Conservation (phyloP, 1,284 basidiomycete species). For the Moniliophthora roreri region DNA sequence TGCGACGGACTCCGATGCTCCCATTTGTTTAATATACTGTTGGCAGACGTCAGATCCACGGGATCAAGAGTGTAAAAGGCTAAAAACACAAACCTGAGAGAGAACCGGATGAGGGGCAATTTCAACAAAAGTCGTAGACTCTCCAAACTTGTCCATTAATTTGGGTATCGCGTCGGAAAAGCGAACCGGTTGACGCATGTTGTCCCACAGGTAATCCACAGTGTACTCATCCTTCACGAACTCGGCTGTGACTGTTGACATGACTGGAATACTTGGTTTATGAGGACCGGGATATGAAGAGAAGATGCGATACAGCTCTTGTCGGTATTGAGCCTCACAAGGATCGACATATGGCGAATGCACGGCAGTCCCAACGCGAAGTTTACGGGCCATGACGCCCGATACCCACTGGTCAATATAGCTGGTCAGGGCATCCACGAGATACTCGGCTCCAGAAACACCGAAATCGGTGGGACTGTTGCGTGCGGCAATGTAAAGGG, state of each 20-base stretch:
- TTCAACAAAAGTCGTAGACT: constrained; percentile 6
- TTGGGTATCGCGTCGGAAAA: not conserved
- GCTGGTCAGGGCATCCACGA: not conserved
- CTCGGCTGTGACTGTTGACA: constrained; percentile 9
- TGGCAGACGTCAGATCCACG: too few relatives aligned
- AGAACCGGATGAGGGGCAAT: constrained; percentile 10
- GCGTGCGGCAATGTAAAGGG: not conserved
- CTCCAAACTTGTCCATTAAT: not conserved
- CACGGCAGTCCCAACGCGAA: constrained; percentile 2
- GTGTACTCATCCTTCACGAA: not conserved
- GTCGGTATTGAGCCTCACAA: constrained; percentile 1
- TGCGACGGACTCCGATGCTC: not conserved
- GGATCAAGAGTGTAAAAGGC: too few relatives aligned
- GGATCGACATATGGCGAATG: constrained; percentile 3
- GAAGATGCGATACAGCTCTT: constrained; percentile 3
- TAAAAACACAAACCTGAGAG: not conserved
- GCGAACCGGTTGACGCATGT: constrained; percentile 7
- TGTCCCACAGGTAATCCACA: constrained; percentile 7
- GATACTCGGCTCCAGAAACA: constrained; percentile 3
- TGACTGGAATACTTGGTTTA: not conserved
- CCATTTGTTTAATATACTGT: constrained; percentile 5
- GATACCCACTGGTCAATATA: constrained; percentile 1
- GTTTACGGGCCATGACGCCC: not conserved
- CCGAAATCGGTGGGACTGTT: constrained; percentile 7
- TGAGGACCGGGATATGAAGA: not conserved